phyloP scores from a whole-genome alignment of 257 asterid genomes.

The Plantago elongata region DNA sequence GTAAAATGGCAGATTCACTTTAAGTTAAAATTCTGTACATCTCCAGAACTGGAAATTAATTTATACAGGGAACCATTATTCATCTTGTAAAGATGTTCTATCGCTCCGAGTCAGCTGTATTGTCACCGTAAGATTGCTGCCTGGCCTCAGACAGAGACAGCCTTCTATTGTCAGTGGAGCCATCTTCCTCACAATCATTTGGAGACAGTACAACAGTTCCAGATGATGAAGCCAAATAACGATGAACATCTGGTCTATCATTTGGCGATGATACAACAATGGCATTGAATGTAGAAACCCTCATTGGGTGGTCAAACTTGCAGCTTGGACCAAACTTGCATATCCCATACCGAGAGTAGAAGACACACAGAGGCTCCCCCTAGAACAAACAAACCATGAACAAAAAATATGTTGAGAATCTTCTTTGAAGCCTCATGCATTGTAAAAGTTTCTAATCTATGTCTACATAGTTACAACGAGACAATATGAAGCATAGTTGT shows the following conservation, averaged over 20 bases:
- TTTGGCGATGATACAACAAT: constrained; percentile 51
- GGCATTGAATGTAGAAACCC: constrained; percentile 54
- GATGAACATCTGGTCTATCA: constrained; percentile 54
- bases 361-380: constrained; percentile 91
- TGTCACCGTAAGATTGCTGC: constrained; percentile 68
- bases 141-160: constrained; percentile 64
- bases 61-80: constrained; percentile 69
- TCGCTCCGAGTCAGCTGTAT: constrained; percentile 74
- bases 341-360: constrained; percentile 91
- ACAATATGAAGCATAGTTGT: too few species aligned
- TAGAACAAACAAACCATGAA: constrained; percentile 34
- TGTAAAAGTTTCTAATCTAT: too few species aligned
- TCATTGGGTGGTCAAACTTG: constrained; percentile 98
- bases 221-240: constrained; percentile 60
- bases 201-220: constrained; percentile 60
- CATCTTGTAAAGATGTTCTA: constrained; percentile 40
- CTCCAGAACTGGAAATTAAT: constrained; percentile 63
- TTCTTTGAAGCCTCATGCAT: too few species aligned
- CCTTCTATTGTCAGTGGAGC: constrained; percentile 58
- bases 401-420: neutral
- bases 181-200: constrained; percentile 61
- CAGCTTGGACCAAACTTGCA: constrained; percentile 99
- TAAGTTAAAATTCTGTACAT: constrained; percentile 43
- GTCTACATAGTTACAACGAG: too few species aligned
- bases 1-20: constrained; percentile 54